These are phyloP conservation scores for Eustoma russellianum DNA, from an alignment of 257 asterid genomes.

Conservation along the genomic window DNA sequence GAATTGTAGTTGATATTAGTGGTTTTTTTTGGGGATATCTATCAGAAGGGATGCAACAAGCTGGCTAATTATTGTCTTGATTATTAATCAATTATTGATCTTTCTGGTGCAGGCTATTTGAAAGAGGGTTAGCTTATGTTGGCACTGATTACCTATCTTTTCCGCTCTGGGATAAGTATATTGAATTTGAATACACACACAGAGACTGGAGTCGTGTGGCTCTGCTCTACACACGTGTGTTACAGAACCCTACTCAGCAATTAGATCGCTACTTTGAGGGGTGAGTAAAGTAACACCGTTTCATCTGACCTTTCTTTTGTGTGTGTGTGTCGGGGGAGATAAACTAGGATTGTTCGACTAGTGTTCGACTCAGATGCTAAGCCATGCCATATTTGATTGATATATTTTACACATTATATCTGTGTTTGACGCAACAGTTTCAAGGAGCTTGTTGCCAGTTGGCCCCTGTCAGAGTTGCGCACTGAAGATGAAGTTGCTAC, in stretches of 20 bases:
- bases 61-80: constrained; percentile 13
- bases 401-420: constrained; percentile 5
- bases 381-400: background rate
- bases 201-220: constrained; percentile 88
- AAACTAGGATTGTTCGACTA: background rate
- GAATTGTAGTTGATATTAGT: constrained; percentile 33
- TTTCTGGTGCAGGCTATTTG: constrained; percentile 72
- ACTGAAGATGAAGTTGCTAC: constrained; percentile 76
- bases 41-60: constrained; percentile 18
- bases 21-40: constrained; percentile 24
- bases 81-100: constrained; percentile 14
- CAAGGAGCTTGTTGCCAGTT: constrained; percentile 89
- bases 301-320: too few species aligned
- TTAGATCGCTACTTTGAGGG: constrained; percentile 96
- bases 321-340: too few species aligned
- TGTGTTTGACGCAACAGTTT: constrained; percentile 33
- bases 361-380: background rate
- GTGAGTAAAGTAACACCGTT: constrained; percentile 28
- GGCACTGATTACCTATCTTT: constrained; percentile 90
- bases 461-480: constrained; percentile 73
- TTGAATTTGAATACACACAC: constrained; percentile 82
- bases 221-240: constrained; percentile 64
- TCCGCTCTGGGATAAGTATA: constrained; percentile 95
- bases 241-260: constrained; percentile 89
- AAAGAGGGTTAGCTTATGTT: constrained; percentile 89